Percentiles rank a stretch among this genome's conserved stretches.
Conservation (phyloP, 371 early-diverging fungal genomes). For the Rhizomucor pusillus region DNA sequence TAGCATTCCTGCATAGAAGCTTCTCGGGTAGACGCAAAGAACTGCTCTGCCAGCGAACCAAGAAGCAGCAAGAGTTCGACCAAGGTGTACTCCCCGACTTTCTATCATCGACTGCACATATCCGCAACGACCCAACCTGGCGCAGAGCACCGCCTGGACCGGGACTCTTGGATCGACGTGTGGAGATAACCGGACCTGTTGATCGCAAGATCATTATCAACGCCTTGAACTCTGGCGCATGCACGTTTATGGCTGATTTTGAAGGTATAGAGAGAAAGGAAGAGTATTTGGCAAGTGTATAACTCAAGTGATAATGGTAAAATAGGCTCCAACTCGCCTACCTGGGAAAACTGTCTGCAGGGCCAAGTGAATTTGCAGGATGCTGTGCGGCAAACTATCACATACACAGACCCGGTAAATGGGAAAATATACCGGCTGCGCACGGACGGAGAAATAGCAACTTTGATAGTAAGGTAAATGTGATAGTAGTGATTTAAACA, state of each 20-base stretch:
- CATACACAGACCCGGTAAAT: constrained; percentile 63
- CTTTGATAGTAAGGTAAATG: constrained; percentile 80
- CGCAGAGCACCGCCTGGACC: constrained; percentile 88
- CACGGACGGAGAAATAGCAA: constrained; percentile 79
- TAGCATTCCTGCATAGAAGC: constrained; percentile 82
- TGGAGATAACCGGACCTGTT: constrained; percentile 97
- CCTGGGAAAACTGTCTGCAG: constrained; percentile 86
- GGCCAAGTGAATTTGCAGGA: constrained; percentile 95
- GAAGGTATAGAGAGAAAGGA: constrained; percentile 59
- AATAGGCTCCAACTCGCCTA: constrained; percentile 88
- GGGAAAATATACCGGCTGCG: constrained; percentile 91
- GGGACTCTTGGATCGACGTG: constrained; percentile 88
- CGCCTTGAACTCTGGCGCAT: constrained; percentile 91
- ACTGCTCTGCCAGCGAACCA: constrained; percentile 70
- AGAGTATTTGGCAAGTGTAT: no score
- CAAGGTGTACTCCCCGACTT: constrained; percentile 85
- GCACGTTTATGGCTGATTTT: constrained; percentile 96
- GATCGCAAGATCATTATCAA: constrained; percentile 99
- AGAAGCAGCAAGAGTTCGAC: constrained; percentile 78
- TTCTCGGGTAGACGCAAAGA: constrained; percentile 85
- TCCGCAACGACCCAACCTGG: constrained; percentile 90
- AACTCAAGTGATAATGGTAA: no score
- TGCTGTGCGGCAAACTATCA: constrained; percentile 82
- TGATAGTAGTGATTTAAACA: not conserved
- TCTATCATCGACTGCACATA: constrained; percentile 86